Conservation (phyloP, 768 basidiomycete genomes). For the Tricholomella constricta region DNA sequence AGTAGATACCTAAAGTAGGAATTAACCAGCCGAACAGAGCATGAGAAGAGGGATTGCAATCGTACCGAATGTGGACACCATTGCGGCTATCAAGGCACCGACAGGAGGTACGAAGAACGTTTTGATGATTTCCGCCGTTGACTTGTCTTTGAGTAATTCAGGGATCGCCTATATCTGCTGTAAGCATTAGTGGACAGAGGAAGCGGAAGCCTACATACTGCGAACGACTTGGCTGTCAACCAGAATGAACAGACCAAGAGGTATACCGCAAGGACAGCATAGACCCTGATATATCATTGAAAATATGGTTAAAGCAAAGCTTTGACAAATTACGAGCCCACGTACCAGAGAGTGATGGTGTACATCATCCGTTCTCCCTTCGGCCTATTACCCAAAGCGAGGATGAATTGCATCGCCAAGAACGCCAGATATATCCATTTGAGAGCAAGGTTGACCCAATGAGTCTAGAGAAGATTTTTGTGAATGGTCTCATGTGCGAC, state of each 20-base stretch:
- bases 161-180: conserved; percentile 51
- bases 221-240: conserved; percentile 80
- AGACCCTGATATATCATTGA: conserved; percentile 57
- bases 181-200: not conserved
- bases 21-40: conserved; percentile 11
- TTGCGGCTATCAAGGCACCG: conserved; percentile 81
- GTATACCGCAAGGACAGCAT: conserved; percentile 81
- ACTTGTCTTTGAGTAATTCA: conserved; percentile 46
- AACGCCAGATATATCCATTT: conserved; percentile 89
- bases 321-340: conserved; percentile 6
- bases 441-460: conserved; percentile 81
- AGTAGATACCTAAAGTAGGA: conserved; percentile 63
- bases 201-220: conserved; percentile 43
- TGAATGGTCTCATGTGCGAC: not conserved
- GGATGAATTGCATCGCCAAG: conserved; percentile 70
- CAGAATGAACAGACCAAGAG: conserved; percentile 86
- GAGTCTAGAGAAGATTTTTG: conserved; percentile 54
- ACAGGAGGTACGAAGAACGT: conserved; percentile 76
- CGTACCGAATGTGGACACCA: conserved; percentile 84
- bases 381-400: conserved; percentile 76
- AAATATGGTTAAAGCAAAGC: not conserved
- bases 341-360: conserved; percentile 70
- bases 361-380: conserved; percentile 85
- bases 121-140: conserved; percentile 47
- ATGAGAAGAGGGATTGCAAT: not conserved